Base-by-base conservation (phyloP, 495 filamentous ascomycete genomes). In the Podospora fimiseda region DNA sequence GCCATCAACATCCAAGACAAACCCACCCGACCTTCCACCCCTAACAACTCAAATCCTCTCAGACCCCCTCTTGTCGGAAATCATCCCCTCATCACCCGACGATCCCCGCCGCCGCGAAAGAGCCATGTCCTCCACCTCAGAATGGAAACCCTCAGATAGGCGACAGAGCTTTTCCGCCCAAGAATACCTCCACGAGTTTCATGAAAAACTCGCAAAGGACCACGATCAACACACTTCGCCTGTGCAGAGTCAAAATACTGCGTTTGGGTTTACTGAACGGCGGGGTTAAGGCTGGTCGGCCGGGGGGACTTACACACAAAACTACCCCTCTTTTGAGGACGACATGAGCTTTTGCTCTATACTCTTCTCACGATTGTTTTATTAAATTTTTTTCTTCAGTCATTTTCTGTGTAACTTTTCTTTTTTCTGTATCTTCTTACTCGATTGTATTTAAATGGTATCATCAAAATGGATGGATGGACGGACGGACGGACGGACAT, bases 111-210 rank as follows among this genome's bases (percentile, higher is more conserved):
- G 63, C 66, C 20, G 45, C 54, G 18, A 60, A n/a, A n/a, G 65
- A 18, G 71, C 71, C 53, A 74, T 74, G 62, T 53, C 46, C 36
- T 48, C 41, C 45, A 71, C 69, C 0, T 51, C 48, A 5, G 55
- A 59, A 13, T 80, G 76, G 76, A 61, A 69, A 54, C 77, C 77
- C 18, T 55, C 54, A 11, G 46, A 74, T 19, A n/a, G 13, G 39
- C 64, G 58, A 22, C 71, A 74, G 56, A 77, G 74, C 57, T 80
- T 67, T 61, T 65, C 65, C 42, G 48, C 57, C 16, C 68, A 80
- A 55, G 76, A 79, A 58, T 65, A 70, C 44, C 74, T 75, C 59
- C 71, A 74, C 56, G 51, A 53, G 23, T 37, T 71, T 51, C 67
- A 70, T 54, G 38, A 9, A 22, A 16, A 47, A 36, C 68, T 73